phyloP scores from a whole-genome alignment of 2,329 filamentous ascomycete species.

The Ophiocordyceps robertsii region DNA sequence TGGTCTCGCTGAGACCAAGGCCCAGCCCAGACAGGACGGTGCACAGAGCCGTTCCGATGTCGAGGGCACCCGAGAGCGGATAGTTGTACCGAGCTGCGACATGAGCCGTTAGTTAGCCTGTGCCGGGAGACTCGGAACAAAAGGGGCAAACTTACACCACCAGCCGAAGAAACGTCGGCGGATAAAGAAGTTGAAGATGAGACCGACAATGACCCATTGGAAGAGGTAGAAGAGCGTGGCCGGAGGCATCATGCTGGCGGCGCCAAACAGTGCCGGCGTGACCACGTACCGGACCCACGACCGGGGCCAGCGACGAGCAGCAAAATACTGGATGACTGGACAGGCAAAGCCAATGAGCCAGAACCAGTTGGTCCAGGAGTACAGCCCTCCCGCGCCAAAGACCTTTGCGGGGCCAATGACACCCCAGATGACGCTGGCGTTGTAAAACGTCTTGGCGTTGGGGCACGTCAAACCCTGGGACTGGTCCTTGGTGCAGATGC shows the following conservation, averaged over 20 bases:
- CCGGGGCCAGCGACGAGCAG: slow-evolving; percentile 32
- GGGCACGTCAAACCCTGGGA: slow-evolving; percentile 41
- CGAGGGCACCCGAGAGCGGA: slow-evolving; percentile 42
- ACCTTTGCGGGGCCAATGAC: slow-evolving; percentile 32
- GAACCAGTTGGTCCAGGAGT: slow-evolving; percentile 37
- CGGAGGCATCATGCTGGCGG: slow-evolving; percentile 34
- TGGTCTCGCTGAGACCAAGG: slow-evolving; percentile 28
- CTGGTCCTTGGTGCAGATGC: slow-evolving; percentile 36
- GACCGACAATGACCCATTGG: slow-evolving; percentile 40
- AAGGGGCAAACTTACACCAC: slow-evolving; percentile 30
- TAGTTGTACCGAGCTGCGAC: slow-evolving; percentile 36
- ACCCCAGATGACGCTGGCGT: slow-evolving; percentile 47
- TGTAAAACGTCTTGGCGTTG: slow-evolving; percentile 44
- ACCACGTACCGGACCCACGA: slow-evolving; percentile 33
- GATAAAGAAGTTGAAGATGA: slow-evolving; percentile 41
- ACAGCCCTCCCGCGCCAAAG: slow-evolving; percentile 24
- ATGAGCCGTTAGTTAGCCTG: not conserved
- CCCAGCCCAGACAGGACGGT: slow-evolving; percentile 37
- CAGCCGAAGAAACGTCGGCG: slow-evolving; percentile 35
- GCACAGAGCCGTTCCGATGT: slow-evolving; percentile 43
- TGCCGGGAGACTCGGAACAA: no score
- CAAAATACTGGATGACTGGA: slow-evolving; percentile 33
- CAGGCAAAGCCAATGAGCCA: slow-evolving; percentile 37
- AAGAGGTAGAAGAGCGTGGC: slow-evolving; percentile 42
- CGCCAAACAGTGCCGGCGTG: slow-evolving; percentile 40